Percentiles rank a stretch among this genome's conserved stretches.
Conservation (phyloP, 768 basidiomycete species). For the Kwoniella europaea region DNA sequence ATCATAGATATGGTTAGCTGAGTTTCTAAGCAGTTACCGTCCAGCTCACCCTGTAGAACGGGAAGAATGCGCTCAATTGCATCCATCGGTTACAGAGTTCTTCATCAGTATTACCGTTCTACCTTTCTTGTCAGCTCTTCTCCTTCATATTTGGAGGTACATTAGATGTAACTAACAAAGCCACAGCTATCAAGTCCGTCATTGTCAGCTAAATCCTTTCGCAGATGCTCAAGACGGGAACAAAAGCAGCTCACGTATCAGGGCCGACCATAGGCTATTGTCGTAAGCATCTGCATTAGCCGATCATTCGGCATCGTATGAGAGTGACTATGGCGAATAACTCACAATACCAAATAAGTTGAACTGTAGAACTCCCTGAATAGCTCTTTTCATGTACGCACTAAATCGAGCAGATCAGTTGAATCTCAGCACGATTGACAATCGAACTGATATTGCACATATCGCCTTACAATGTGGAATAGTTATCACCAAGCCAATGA, state of each 20-base stretch:
- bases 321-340: too few species aligned
- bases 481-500: slow-evolving; percentile 71
- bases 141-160: background rate
- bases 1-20: slow-evolving; percentile 3
- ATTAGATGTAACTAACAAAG: slow-evolving; percentile 4
- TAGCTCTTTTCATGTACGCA: slow-evolving; percentile 71
- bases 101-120: slow-evolving; percentile 70
- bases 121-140: background rate
- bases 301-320: too few species aligned
- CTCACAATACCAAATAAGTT: slow-evolving; percentile 65
- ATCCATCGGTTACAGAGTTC: slow-evolving; percentile 85
- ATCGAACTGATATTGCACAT: too few species aligned
- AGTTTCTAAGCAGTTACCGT: too few species aligned
- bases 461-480: slow-evolving; percentile 68
- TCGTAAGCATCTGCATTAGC: too few species aligned
- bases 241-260: slow-evolving; percentile 77
- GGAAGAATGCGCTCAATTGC: slow-evolving; percentile 79
- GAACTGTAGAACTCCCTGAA: slow-evolving; percentile 80
- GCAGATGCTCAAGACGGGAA: too few species aligned
- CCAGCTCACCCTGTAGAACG: slow-evolving; percentile 73
- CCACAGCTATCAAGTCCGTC: slow-evolving; percentile 9
- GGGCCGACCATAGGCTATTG: slow-evolving; percentile 83
- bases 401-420: slow-evolving; percentile 6
- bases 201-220: slow-evolving; percentile 60
- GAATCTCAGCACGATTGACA: too few species aligned